Evolutionary conservation across 768 basidiomycete species (phyloP), one percentile per base, ranked within the genome.

Genomic region (Amanita molliuscula): DNA sequence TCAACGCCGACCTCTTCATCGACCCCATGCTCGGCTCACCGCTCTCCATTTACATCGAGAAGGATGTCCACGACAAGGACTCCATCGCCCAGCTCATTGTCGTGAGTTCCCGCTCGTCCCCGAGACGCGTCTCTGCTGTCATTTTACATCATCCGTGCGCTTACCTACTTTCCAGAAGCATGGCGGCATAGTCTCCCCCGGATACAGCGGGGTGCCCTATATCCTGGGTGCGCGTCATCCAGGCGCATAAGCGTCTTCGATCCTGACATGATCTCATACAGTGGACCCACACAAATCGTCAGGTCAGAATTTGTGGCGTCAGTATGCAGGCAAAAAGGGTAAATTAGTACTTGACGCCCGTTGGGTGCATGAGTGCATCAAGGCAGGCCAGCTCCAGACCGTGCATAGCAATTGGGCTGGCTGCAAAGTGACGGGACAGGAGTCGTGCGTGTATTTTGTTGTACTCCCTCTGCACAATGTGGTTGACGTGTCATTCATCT

Each of bases 1-100:
- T 67, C 54, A 69, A 70, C 55, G 61, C 59, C 37, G 72, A 75
- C 46, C 73, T 91, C 49, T 92, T 92, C 61, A 69, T 88, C 44
- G 88, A 92, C 62, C 85, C 84, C 57, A 82, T 87, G 77, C 76
- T 88, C 64, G 89, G 89, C 58, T 78, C 72, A 1, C 80, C 87
- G 2, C 74, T 91, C 46, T 66, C 75, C 20, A 73, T 90, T 53
- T 92, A 84, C 67, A 73, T 92, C 58, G 85, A 88, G 58, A 84
- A 87, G 56, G 87, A 90, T 50, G 84, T 91, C 18, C 71, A 76
- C 18, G 81, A 88, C 67, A 78, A 78, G 58, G 79, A 84, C 15
- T 55, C 64, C 47, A 67, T 92, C 47, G 72, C 77, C 29, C 77
- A 80, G 41, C 67, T 86, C 50, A 75, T 91, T 58, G 70, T 71